Base-by-base conservation (phyloP, 306 rosid species). In the Lathyrus tuberosus region DNA sequence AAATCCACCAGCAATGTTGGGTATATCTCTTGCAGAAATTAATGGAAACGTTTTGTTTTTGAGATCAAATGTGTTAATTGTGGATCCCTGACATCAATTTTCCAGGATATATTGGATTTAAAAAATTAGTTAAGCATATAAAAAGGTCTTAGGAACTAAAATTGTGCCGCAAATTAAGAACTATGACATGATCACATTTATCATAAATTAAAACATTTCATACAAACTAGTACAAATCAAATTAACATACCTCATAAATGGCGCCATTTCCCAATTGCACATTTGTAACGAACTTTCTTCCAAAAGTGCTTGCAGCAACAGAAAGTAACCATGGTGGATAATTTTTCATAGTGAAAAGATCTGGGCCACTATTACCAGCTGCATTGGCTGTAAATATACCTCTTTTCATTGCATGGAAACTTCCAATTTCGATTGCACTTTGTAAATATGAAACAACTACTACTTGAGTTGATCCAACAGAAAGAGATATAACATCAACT, bases 301-400 rank as follows among this genome's bases (percentile, higher is more conserved):
- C 86, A 31, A 65, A 77, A n/a, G 85, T 48, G 79, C 72, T 79
- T 10, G 90, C 86, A 54, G 86, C 92, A 5, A 83, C 87, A 0
- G 89, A 84, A 12, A 87, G 86, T 8, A 69, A 18, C 93, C 93
- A 87, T 0, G 88, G 93, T 3, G 90, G 2, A 40, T 54, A 43
- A 35, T 60, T 81, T 8, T 76, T 5, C 13, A 75, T 17, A 5
- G 85, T 52, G 18, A 3, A 28, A 1, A 5, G 40, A 0, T 0
- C 0, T 0, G 96, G 88, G 13, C 96, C 90, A 0, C 0, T 0
- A 20, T 86, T 89, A 16, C 78, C 71, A 0, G 90, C 90, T 1
- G 87, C n/a, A n/a, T 9, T 41, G 0, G 88, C 79, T 0, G 86
- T 83, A 28, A 84, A 47, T 24, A 86, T 79, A 4, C 89, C 86